Base-by-base conservation (phyloP, 805 yeast genomes). In the Komagataella pastoris region DNA sequence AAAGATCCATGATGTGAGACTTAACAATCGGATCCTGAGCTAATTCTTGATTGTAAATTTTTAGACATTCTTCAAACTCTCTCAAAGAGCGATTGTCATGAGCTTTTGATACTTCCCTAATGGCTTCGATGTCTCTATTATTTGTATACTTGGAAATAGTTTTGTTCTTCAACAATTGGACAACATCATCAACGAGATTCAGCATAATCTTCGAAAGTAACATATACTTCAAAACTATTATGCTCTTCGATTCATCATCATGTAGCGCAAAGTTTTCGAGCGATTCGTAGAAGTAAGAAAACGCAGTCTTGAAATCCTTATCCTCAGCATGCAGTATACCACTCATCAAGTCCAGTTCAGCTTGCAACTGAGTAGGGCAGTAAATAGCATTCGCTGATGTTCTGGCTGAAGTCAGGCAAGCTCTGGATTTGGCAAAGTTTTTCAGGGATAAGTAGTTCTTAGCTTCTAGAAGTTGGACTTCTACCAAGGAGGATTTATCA, bases 301-400 rank as follows among this genome's bases (percentile, higher is more conserved):
- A 93, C 10, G 98, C 96, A 8, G 99, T 93, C 64, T 88, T 86
- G 71, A 87, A 95, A 67, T 93, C 99, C 65, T 87, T 87, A 61
- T 93, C 98, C 68, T 93, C 97, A 44, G 97, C 96, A 70, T 91
- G 95, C 56, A 93, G 76, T 52, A 91, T 82, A 59, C 99, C 99
- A 64, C 95, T 83, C 83, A 91, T 89, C 69, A 88, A 79, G 65
- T 93, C 99, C 52, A 93, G 76, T 63, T 89, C 96, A 1, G 98
- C 98, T 69, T 93, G 96, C 59, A 85, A 76, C 50, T 82, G 72
- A n/a, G 97, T 86, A 7, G 98, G 96, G 61, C 96, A 87, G 71
- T 90, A 95, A 50, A 93, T 88, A 19, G 97, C 79, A 66, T 93
- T 95, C n/a, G 99, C 99, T 2, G 95, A 85, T 0, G 99, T 93